These are phyloP conservation scores for Aspergillus transmontanensis DNA, from an alignment of 2,329 filamentous ascomycete genomes.

Conservation along the genomic window DNA sequence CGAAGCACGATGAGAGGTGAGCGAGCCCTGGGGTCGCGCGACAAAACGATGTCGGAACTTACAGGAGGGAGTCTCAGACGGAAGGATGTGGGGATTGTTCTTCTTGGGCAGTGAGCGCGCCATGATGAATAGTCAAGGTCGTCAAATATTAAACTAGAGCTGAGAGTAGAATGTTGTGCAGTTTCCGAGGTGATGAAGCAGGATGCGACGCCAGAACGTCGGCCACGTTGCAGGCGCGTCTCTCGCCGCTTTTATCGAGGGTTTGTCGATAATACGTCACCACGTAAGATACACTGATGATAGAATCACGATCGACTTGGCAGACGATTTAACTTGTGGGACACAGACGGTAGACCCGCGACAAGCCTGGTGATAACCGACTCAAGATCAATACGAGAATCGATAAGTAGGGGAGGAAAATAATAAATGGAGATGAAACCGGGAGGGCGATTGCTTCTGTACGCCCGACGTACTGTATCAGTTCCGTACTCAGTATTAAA, in stretches of 20 bases:
- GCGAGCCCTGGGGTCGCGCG: constrained; percentile 17
- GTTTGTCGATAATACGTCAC: constrained; percentile 23
- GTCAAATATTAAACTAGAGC: constrained; percentile 14
- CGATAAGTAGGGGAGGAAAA: constrained; percentile 24
- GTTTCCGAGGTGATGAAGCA: constrained; percentile 11
- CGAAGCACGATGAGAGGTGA: constrained; percentile 12
- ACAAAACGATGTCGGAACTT: constrained; percentile 31
- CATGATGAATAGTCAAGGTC: constrained; percentile 28
- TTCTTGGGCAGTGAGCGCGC: constrained; percentile 50
- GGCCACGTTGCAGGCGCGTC: constrained; percentile 51
- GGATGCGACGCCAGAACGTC: constrained; percentile 38
- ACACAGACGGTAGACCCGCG: constrained; percentile 14
- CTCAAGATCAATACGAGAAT: constrained; percentile 12
- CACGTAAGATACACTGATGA: constrained; percentile 16
- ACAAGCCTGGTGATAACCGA: constrained; percentile 18
- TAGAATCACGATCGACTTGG: constrained; percentile 13
- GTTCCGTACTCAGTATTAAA: constrained; percentile 5
- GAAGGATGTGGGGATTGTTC: constrained; percentile 49
- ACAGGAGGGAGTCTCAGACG: constrained; percentile 48
- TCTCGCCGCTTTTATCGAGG: constrained; percentile 13
- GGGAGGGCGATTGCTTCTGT: constrained; percentile 17
- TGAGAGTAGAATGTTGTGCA: constrained; percentile 1
- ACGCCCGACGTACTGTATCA: constrained; percentile 8
- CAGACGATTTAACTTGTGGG: constrained; percentile 8
- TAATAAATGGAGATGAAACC: constrained; percentile 18